phyloP scores from a whole-genome alignment of 768 basidiomycete species.

The Tubosaeta sp. region DNA sequence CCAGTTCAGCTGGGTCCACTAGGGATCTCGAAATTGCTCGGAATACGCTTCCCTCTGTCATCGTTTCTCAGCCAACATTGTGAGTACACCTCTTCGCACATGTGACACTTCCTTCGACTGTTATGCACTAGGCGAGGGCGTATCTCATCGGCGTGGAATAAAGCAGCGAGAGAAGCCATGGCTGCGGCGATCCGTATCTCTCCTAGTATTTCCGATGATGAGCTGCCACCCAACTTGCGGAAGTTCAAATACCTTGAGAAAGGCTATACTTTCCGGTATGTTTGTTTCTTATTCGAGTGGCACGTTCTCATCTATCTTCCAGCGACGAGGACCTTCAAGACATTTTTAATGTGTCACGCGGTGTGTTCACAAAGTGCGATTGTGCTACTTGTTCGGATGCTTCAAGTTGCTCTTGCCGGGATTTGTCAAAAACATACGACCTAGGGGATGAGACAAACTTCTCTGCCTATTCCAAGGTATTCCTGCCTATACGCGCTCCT shows the following conservation, averaged over 20 bases:
- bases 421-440: slow-evolving; percentile 37
- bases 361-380: slow-evolving; percentile 41
- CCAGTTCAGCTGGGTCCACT: slow-evolving; percentile 14
- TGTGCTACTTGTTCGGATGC: slow-evolving; percentile 37
- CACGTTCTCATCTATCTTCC: slow-evolving; percentile 4
- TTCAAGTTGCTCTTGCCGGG: slow-evolving; percentile 46
- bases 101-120: slow-evolving; percentile 3
- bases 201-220: slow-evolving; percentile 31
- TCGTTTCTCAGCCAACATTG: slow-evolving; percentile 21
- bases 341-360: slow-evolving; percentile 25
- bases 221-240: slow-evolving; percentile 39
- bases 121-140: slow-evolving; percentile 18
- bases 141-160: slow-evolving; percentile 30
- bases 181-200: slow-evolving; percentile 34
- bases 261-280: slow-evolving; percentile 45
- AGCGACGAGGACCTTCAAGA: slow-evolving; percentile 18
- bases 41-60: slow-evolving; percentile 12
- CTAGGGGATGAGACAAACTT: slow-evolving; percentile 10
- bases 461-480: slow-evolving; percentile 44
- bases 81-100: slow-evolving; percentile 1
- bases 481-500: neutral
- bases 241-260: slow-evolving; percentile 52
- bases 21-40: neutral
- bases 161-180: slow-evolving; percentile 17
- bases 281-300: neutral